Evolutionary conservation across 148 eudicot genomes (phyloP).

Genomic region (Chenopodium album): DNA sequence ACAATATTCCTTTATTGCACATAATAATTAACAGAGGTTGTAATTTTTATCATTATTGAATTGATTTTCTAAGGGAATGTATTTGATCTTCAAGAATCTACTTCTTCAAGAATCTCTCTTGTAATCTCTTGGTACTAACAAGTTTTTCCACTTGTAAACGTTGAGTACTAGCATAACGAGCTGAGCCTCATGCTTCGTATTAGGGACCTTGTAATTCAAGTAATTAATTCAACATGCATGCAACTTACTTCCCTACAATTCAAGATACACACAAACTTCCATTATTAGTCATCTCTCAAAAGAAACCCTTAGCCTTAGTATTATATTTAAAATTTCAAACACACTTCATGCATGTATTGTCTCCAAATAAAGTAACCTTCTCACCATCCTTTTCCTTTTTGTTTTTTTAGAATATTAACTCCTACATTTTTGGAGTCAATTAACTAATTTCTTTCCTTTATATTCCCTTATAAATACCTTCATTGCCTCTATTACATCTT

Average conservation of each 20-base stretch:
- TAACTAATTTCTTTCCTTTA: conserved; percentile 19
- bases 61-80: no score
- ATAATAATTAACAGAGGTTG: no score
- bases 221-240: not conserved
- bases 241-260: not conserved
- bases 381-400: not conserved
- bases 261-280: conserved; percentile 15
- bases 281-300: conserved; percentile 6
- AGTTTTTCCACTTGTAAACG: no score
- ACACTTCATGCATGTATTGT: not conserved
- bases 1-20: no score
- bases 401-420: not conserved
- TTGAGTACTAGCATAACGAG: no score
- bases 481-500: not conserved
- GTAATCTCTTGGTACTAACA: no score
- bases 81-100: no score
- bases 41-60: no score
- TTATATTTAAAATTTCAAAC: not conserved
- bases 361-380: not conserved
- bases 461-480: conserved; percentile 23
- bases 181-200: no score
- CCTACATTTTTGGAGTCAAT: conserved; percentile 41
- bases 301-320: not conserved
- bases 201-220: not conserved
- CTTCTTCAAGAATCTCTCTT: no score